A percentile compares a stretch with the other conserved stretches of the same genome.
These are phyloP conservation scores for Agroathelia rolfsii DNA, from an alignment of 1,284 basidiomycete genomes.

Conservation along the genomic window DNA sequence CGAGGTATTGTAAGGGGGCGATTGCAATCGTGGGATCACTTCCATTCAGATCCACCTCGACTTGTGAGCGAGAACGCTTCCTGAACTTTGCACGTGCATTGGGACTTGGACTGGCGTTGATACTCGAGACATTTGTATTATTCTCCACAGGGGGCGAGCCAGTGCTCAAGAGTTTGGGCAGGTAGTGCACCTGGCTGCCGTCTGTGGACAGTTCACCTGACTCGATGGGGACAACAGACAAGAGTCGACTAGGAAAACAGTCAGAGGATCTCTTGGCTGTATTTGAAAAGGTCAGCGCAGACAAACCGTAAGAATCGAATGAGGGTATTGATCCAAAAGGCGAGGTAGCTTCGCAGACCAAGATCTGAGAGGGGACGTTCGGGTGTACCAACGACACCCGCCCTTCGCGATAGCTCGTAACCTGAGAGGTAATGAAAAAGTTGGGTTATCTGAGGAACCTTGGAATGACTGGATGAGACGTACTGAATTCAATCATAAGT, in stretches of 20 bases:
- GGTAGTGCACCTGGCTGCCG: too few species aligned
- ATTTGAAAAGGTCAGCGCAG: conserved; percentile 10
- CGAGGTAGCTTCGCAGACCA: conserved; percentile 83
- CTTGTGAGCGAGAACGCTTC: too few species aligned
- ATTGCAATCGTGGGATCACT: too few species aligned
- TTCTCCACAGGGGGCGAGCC: conserved; percentile 20
- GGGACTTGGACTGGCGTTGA: too few species aligned
- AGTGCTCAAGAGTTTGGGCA: conserved; percentile 29
- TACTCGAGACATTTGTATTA: too few species aligned
- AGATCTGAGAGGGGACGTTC: conserved; percentile 93
- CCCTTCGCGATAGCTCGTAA: conserved; percentile 80
- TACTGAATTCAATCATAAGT: conserved; percentile 97
- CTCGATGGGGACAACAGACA: conserved; percentile 1
- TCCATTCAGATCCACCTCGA: too few species aligned
- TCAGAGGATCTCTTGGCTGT: neutral
- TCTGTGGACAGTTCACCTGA: conserved; percentile 21
- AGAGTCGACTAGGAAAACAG: conserved; percentile 3
- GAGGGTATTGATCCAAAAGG: conserved; percentile 85
- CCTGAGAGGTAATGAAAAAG: conserved; percentile 33
- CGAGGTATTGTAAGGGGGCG: too few species aligned
- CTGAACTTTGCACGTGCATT: too few species aligned
- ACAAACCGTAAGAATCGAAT: conserved; percentile 70
- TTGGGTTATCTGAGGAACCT: conserved; percentile 3
- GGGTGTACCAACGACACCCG: conserved; percentile 81
- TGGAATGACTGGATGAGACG: conserved; percentile 16